phyloP scores from a whole-genome alignment of 2,329 filamentous ascomycete species.

The Cercospora canescens region DNA sequence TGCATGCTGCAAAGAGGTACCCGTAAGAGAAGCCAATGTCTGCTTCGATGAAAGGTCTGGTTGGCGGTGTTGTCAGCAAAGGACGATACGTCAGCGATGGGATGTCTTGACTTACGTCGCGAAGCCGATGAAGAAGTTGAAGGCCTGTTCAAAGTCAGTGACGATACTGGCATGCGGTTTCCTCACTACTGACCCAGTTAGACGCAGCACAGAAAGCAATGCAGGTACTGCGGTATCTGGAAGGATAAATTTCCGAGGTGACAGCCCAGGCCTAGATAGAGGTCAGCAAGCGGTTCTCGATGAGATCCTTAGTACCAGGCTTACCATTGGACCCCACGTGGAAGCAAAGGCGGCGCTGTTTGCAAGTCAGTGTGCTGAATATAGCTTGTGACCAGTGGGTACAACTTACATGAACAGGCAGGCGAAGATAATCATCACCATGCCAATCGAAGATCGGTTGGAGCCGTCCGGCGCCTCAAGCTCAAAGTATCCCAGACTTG shows the following conservation, averaged over 20 bases:
- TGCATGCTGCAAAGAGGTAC: slow-evolving; percentile 37
- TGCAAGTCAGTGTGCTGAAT: too few relatives aligned
- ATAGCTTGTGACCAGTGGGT: too few relatives aligned
- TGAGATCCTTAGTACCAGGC: background rate
- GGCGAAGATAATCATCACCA: slow-evolving; percentile 65
- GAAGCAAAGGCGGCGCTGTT: slow-evolving; percentile 58
- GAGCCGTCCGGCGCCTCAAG: slow-evolving; percentile 28
- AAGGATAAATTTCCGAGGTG: slow-evolving; percentile 54
- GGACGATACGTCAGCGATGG: too few relatives aligned
- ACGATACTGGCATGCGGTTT: too few relatives aligned
- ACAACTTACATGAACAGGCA: slow-evolving; percentile 58
- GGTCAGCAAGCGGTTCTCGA: slow-evolving; percentile 47
- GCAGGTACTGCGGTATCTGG: slow-evolving; percentile 50
- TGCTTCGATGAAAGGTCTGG: slow-evolving; percentile 30
- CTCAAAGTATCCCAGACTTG: slow-evolving; percentile 45
- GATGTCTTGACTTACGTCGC: background rate
- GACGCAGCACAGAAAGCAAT: slow-evolving; percentile 61
- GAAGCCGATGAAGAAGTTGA: slow-evolving; percentile 32
- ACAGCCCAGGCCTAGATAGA: slow-evolving; percentile 56
- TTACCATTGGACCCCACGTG: slow-evolving; percentile 54
- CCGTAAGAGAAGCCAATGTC: slow-evolving; percentile 38
- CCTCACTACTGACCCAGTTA: slow-evolving; percentile 50
- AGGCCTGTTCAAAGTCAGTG: slow-evolving; percentile 27
- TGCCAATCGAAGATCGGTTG: slow-evolving; percentile 48
- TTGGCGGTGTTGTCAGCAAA: background rate